Evolutionary conservation across 768 basidiomycete genomes (phyloP).

Genomic region (Trametes meyenii): DNA sequence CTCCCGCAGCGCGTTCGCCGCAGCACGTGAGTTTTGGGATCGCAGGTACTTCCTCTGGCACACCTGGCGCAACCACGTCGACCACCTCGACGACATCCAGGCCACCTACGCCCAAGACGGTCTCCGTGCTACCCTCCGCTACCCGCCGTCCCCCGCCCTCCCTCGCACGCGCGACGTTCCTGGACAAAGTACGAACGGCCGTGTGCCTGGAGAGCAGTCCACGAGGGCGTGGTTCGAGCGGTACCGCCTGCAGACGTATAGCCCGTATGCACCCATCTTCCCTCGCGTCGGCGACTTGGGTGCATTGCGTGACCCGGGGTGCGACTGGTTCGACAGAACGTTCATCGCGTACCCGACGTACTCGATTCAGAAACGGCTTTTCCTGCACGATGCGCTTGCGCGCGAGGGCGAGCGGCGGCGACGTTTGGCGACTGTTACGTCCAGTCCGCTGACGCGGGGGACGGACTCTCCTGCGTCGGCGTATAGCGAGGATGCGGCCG

Average conservation of each 20-base stretch:
- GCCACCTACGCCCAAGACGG: constrained; percentile 3
- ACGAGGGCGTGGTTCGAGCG: not conserved
- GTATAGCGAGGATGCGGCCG: constrained; percentile 2
- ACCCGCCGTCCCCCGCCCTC: constrained; percentile 6
- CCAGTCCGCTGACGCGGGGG: not conserved
- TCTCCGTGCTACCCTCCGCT: not conserved
- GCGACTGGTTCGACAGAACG: constrained; percentile 13
- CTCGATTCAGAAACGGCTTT: constrained; percentile 6
- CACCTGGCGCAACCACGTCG: not conserved
- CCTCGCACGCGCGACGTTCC: constrained; percentile 6
- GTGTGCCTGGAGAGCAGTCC: not conserved
- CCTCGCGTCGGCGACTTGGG: constrained; percentile 16
- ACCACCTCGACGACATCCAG: constrained; percentile 8
- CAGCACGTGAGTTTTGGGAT: constrained; percentile 7
- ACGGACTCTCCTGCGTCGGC: constrained; percentile 7
- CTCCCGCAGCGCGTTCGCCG: not conserved
- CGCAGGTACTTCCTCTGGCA: constrained; percentile 6
- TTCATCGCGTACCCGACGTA: constrained; percentile 11
- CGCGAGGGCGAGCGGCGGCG: not conserved
- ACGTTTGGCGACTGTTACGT: not conserved
- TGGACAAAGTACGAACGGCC: constrained; percentile 2
- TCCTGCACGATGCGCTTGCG: constrained; percentile 9
- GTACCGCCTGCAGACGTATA: constrained; percentile 1
- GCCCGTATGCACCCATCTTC: constrained; percentile 12
- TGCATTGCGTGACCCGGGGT: constrained; percentile 10